phyloP scores from a whole-genome alignment of 1,284 basidiomycete species.

The Ceratobasidium sp. region DNA sequence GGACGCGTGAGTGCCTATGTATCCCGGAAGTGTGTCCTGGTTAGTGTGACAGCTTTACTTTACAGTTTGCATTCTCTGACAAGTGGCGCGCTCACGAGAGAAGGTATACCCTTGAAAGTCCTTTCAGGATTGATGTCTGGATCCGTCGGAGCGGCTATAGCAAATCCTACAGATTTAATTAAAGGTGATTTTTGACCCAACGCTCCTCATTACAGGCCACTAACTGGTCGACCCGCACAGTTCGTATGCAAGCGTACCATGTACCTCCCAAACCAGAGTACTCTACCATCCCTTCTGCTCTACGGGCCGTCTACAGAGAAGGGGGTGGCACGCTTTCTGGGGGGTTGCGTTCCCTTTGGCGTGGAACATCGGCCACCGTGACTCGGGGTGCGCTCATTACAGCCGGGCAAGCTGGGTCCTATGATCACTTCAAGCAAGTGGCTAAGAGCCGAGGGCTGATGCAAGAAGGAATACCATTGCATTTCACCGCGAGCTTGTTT shows the following conservation, averaged over 20 bases:
- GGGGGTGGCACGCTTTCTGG: conserved; percentile 51
- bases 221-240: conserved; percentile 45
- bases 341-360: conserved; percentile 54
- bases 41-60: not conserved
- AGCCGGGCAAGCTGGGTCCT: conserved; percentile 57
- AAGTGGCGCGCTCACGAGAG: conserved; percentile 52
- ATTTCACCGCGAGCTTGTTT: conserved; percentile 56
- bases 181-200: conserved; percentile 52
- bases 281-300: conserved; percentile 54
- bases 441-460: conserved; percentile 54
- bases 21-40: not conserved
- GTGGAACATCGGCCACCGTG: conserved; percentile 57
- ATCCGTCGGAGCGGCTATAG: conserved; percentile 56
- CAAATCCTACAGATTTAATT: conserved; percentile 57
- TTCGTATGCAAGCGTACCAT: conserved; percentile 58
- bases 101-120: conserved; percentile 56
- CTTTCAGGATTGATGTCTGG: conserved; percentile 54
- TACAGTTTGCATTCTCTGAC: conserved; percentile 39
- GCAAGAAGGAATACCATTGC: conserved; percentile 55
- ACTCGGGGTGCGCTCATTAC: conserved; percentile 56
- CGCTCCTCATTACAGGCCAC: not conserved
- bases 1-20: conserved; percentile 52
- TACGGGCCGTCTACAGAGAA: conserved; percentile 54
- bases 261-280: conserved; percentile 54
- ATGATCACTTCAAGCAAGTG: conserved; percentile 57